Conservation (phyloP, 2,329 filamentous ascomycete genomes). For the Hypoxylon sp. region DNA sequence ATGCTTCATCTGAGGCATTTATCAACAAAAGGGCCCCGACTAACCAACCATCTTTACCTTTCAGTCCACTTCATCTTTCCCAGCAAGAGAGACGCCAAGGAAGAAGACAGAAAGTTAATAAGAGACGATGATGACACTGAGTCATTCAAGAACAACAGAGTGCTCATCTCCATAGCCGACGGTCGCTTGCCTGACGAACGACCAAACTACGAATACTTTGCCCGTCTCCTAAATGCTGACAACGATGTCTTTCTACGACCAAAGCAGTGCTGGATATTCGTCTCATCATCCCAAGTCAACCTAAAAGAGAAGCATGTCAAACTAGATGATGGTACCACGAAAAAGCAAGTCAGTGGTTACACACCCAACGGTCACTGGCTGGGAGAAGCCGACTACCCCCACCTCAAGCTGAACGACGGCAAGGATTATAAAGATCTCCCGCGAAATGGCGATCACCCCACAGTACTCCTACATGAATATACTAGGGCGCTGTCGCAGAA, state of each 20-base stretch:
- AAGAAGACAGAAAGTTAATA: slow-evolving; percentile 53
- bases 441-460: slow-evolving; percentile 56
- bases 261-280: slow-evolving; percentile 67
- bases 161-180: slow-evolving; percentile 68
- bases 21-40: slow-evolving; percentile 2
- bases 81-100: slow-evolving; percentile 60
- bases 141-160: slow-evolving; percentile 71
- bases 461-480: slow-evolving; percentile 66
- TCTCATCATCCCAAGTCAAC: slow-evolving; percentile 61
- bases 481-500: slow-evolving; percentile 62
- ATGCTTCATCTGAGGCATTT: too few relatives aligned
- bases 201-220: slow-evolving; percentile 70
- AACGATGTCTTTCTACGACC: slow-evolving; percentile 62
- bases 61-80: slow-evolving; percentile 70
- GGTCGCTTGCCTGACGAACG: slow-evolving; percentile 64
- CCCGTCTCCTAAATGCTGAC: slow-evolving; percentile 63
- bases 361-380: slow-evolving; percentile 42
- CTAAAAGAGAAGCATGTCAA: slow-evolving; percentile 57
- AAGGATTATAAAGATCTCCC: slow-evolving; percentile 59
- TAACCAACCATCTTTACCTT: slow-evolving; percentile 17
- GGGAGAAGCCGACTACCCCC: slow-evolving; percentile 56
- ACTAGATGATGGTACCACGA: slow-evolving; percentile 41
- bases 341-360: slow-evolving; percentile 41
- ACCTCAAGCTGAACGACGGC: slow-evolving; percentile 63
- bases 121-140: slow-evolving; percentile 54